Percentiles rank a stretch among this genome's conserved stretches.
phyloP scores from a whole-genome alignment of 805 yeast species.

The Yamadazyma kitorensis region DNA sequence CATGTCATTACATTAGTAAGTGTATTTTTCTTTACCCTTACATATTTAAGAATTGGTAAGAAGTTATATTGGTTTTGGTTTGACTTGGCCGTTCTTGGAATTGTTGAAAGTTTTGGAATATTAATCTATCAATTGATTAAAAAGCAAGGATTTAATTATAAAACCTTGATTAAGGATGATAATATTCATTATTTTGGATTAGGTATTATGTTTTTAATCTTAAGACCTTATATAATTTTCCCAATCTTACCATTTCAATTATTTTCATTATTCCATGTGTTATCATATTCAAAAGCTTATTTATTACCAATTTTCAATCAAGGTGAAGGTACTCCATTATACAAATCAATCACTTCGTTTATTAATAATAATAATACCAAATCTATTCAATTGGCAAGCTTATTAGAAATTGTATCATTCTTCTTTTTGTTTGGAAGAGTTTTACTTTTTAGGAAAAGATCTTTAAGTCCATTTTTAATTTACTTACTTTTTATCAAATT shows the following conservation, averaged over 20 bases:
- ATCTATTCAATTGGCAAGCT: constrained; percentile 39
- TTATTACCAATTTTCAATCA: constrained; percentile 62
- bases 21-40: constrained; percentile 28
- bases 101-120: constrained; percentile 71
- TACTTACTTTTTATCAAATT: constrained; percentile 68
- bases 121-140: constrained; percentile 57
- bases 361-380: constrained; percentile 33
- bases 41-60: constrained; percentile 30
- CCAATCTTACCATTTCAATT: constrained; percentile 71
- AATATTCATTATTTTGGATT: constrained; percentile 68
- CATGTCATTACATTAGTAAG: constrained; percentile 35
- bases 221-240: constrained; percentile 58
- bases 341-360: constrained; percentile 39
- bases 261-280: constrained; percentile 78
- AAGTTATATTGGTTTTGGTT: constrained; percentile 42
- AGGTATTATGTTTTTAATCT: constrained; percentile 46
- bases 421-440: constrained; percentile 48
- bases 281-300: constrained; percentile 64
- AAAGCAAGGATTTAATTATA: constrained; percentile 24
- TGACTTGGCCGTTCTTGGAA: constrained; percentile 58
- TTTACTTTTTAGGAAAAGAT: constrained; percentile 57
- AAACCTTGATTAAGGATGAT: constrained; percentile 45
- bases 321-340: constrained; percentile 21
- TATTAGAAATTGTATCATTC: constrained; percentile 43
- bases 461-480: constrained; percentile 55